phyloP scores from a whole-genome alignment of 371 early-diverging fungal species.

The Amoeboaphelidium occidentale region DNA sequence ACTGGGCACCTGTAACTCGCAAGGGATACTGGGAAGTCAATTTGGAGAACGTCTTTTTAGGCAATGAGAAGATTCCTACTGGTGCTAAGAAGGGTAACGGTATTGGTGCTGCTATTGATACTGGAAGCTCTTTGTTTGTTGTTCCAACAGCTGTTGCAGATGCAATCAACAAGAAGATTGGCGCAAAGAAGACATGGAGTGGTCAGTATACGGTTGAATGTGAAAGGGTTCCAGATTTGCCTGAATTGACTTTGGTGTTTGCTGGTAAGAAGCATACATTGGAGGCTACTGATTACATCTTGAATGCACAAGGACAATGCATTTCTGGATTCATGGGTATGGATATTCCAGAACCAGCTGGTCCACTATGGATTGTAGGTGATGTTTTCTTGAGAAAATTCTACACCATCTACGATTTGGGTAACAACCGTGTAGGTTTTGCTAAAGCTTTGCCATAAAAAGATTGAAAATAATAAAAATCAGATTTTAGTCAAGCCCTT shows the following conservation, averaged over 20 bases:
- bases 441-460: constrained; percentile 24
- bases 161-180: constrained; percentile 52
- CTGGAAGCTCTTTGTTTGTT: constrained; percentile 55
- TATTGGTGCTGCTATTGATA: constrained; percentile 47
- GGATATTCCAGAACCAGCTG: constrained; percentile 31
- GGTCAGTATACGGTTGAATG: constrained; percentile 75
- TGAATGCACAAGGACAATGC: constrained; percentile 50
- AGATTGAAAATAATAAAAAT: too few relatives aligned
- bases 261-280: constrained; percentile 21
- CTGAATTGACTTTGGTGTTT: constrained; percentile 47
- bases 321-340: constrained; percentile 80
- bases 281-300: constrained; percentile 22
- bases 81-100: constrained; percentile 12
- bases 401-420: constrained; percentile 60
- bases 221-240: constrained; percentile 27
- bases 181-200: constrained; percentile 62
- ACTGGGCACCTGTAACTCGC: constrained; percentile 52
- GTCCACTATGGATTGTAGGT: constrained; percentile 52
- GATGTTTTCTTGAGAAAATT: constrained; percentile 77
- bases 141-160: constrained; percentile 45
- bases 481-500: too few relatives aligned
- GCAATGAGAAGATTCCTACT: constrained; percentile 24
- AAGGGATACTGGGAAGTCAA: constrained; percentile 88
- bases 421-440: constrained; percentile 64
- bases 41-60: constrained; percentile 38